Evolutionary conservation across 352 stramenopile genomes (phyloP).

Genomic region (Hyaloperonospora brassicae): DNA sequence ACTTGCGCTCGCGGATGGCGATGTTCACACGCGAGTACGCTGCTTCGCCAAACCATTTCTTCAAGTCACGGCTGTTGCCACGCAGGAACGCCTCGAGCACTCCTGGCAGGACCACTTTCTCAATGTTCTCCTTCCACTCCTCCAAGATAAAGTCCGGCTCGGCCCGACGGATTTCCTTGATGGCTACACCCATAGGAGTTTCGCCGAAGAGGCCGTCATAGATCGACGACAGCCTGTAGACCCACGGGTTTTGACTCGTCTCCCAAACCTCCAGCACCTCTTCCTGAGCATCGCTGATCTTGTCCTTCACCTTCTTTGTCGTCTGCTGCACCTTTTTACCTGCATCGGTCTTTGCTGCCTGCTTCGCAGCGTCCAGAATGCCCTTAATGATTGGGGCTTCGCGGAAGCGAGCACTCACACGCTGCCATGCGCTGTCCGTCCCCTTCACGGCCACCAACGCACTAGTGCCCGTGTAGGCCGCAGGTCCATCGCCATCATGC

Average conservation of each 20-base stretch:
- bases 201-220: conserved; percentile 97
- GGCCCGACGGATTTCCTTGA: conserved; percentile 91
- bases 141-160: conserved; percentile 96
- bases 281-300: conserved; percentile 72
- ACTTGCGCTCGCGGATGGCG: conserved; percentile 91
- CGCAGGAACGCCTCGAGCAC: conserved; percentile 94
- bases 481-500: conserved; percentile 30
- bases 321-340: conserved; percentile 63
- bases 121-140: conserved; percentile 92
- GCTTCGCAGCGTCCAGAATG: conserved; percentile 75
- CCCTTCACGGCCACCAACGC: conserved; percentile 88
- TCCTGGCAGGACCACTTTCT: conserved; percentile 89
- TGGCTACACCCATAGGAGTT: conserved; percentile 91
- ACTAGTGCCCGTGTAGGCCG: conserved; percentile 61
- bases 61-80: conserved; percentile 91
- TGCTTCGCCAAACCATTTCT: conserved; percentile 93
- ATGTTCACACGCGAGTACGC: conserved; percentile 93
- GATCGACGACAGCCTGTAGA: conserved; percentile 96
- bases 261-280: conserved; percentile 94
- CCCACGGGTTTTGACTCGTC: conserved; percentile 97
- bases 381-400: conserved; percentile 93
- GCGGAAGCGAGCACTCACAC: conserved; percentile 88
- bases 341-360: conserved; percentile 66
- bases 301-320: conserved; percentile 72
- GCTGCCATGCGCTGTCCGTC: conserved; percentile 90